Percentiles rank a stretch among this genome's conserved stretches.
Evolutionary conservation across 2,329 filamentous ascomycete species (phyloP).

Genomic region (Hymenoscyphus infarciens): DNA sequence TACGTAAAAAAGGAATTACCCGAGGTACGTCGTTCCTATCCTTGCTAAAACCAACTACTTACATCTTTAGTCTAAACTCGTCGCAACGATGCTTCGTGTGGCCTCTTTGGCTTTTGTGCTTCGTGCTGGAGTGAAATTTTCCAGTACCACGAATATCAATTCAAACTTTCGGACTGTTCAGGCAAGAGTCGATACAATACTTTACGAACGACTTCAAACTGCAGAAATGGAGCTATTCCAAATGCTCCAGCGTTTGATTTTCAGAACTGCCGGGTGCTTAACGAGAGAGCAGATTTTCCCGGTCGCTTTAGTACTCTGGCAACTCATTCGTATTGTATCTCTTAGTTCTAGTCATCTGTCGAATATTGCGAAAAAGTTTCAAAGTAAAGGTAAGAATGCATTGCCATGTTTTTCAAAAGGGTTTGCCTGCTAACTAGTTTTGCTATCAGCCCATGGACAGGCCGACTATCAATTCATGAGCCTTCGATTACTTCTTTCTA

Average conservation of each 20-base stretch:
- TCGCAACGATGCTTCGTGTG: conserved; percentile 25
- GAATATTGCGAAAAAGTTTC: conserved; percentile 22
- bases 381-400: conserved; percentile 11
- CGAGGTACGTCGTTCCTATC: conserved; percentile 15
- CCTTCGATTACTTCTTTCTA: conserved; percentile 27
- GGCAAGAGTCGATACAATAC: conserved; percentile 29
- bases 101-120: conserved; percentile 27
- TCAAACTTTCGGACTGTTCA: conserved; percentile 22
- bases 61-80: conserved; percentile 20
- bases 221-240: conserved; percentile 25
- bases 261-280: conserved; percentile 26
- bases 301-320: conserved; percentile 29
- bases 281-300: conserved; percentile 27
- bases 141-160: neutral
- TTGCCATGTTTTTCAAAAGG: neutral
- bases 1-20: conserved; percentile 28
- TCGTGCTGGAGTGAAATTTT: conserved; percentile 24
- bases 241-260: conserved; percentile 28
- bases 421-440: neutral
- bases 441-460: conserved; percentile 5
- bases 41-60: neutral
- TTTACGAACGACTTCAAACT: conserved; percentile 26
- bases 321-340: conserved; percentile 25
- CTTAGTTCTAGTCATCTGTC: conserved; percentile 23
- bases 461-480: conserved; percentile 24